Evolutionary conservation across 2,329 filamentous ascomycete genomes (phyloP).

Genomic region (Seiridium unicorne): DNA sequence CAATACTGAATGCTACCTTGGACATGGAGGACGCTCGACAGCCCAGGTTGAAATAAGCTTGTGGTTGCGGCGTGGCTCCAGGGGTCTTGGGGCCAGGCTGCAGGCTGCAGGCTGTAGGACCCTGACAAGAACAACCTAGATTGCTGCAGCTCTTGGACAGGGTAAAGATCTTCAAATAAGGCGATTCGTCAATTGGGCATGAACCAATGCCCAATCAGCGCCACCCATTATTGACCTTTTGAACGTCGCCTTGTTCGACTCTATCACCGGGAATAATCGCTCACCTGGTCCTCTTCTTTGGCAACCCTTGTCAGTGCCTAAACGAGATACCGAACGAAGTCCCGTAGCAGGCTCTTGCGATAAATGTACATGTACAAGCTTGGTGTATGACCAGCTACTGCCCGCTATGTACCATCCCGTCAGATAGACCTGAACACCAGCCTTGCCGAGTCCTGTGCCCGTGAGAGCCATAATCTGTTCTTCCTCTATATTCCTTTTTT

Average conservation of each 20-base stretch:
- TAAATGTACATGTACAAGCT: neutral
- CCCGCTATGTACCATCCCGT: slow-evolving; percentile 1
- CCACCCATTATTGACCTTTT: neutral
- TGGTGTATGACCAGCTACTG: slow-evolving; percentile 7
- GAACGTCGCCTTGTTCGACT: neutral
- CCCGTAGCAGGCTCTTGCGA: neutral
- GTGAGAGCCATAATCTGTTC: slow-evolving; percentile 19
- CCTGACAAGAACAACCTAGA: neutral
- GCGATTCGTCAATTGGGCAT: slow-evolving; percentile 8
- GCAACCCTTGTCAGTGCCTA: too few species aligned
- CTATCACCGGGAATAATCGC: neutral
- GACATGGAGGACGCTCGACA: too few species aligned
- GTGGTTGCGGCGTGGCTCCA: neutral
- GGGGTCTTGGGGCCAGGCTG: neutral
- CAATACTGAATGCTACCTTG: neutral
- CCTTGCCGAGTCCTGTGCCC: slow-evolving; percentile 12
- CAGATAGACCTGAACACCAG: slow-evolving; percentile 8
- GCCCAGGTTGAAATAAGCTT: neutral
- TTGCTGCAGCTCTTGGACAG: neutral
- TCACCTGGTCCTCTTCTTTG: neutral
- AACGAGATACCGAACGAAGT: too few species aligned
- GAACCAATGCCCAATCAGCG: slow-evolving; percentile 11
- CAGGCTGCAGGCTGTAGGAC: neutral
- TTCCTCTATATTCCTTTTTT: slow-evolving; percentile 14
- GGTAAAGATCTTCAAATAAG: neutral